Conservation (phyloP, 75 land plant species). For the Isoetes taiwanensis region DNA sequence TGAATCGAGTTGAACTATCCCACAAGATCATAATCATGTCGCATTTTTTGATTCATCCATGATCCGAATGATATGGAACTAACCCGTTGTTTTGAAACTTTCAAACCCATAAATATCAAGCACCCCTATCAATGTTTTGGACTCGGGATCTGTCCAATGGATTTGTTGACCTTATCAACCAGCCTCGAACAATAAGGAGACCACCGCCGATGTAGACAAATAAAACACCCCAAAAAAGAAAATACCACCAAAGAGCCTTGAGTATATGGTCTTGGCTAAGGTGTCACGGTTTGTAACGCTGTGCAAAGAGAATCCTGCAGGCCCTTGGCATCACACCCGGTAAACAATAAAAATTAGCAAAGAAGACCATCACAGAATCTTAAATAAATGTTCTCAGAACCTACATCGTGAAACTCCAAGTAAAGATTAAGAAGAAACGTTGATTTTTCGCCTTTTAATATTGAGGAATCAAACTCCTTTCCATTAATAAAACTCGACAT, state of each 20-base stretch:
- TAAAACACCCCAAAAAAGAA: no score
- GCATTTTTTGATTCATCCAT: no score
- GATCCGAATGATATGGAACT: no score
- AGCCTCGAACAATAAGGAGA: no score
- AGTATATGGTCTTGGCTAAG: conserved; percentile 84
- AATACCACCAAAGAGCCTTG: conserved; percentile 90
- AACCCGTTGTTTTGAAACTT: conserved; percentile 99
- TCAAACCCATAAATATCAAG: conserved; percentile 99
- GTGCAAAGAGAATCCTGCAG: conserved; percentile 60
- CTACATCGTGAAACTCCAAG: no score
- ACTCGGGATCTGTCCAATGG: conserved; percentile 92
- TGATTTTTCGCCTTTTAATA: conserved; percentile 56
- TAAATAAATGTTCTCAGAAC: no score
- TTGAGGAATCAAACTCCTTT: conserved; percentile 63
- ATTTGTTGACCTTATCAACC: conserved; percentile 80
- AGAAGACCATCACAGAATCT: neutral
- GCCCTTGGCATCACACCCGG: conserved; percentile 47
- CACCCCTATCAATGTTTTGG: conserved; percentile 83
- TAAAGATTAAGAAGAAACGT: conserved; percentile 47
- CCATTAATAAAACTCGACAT: conserved; percentile 64
- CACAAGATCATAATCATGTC: no score
- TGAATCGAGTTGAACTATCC: no score
- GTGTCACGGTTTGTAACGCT: conserved; percentile 66
- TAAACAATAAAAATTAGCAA: neutral
- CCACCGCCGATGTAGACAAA: no score